Evolutionary conservation across 2,329 filamentous ascomycete species (phyloP), one percentile per base, ranked within the genome.

Genomic region (Basipetospora chlamydospora): DNA sequence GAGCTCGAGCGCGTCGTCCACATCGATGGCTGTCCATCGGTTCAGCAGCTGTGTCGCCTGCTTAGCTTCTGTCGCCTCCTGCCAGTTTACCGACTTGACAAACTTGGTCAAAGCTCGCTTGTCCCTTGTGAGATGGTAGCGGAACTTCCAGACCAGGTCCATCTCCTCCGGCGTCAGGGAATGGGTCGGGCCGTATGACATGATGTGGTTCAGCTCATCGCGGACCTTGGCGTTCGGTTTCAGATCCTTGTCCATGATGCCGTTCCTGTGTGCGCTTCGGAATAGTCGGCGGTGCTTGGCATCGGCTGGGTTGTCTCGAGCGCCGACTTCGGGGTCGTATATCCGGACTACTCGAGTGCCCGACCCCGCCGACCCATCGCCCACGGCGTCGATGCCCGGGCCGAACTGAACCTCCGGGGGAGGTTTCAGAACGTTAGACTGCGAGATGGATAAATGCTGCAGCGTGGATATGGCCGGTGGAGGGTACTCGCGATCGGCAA

Each of bases 11-110:
- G 88, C 90, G 60, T 96, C 90, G 48, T 98, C 92, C 5, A 98
- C 79, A 51, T 96, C 90, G 40, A 98, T 94, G 45, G 93, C 85
- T 0, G 83, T 92, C 90, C 90, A 98, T 47, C 87, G 88, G 0
- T 80, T 76, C 13, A 98, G 68, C 4, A 98, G 75, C 42, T 92
- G 84, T 17, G 90, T 82, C 5, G 88, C 87, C 59, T 95, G 86
- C 41, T 82, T 79, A 4, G 82, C 77, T 63, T 98, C 88, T 42
- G 76, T 75, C 32, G 73, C 70, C 53, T 94, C 88, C 34, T 73
- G 75, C 88, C 90, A 98, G 46, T 92, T 87, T 26, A 95, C 88
- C 0, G 88, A 95, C 56, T 96, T 98, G 54, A 96, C 85, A 47
- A 98, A 93, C 49, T 98, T 98, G 23, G 88, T 98, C 40, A 96